Evolutionary conservation across 768 basidiomycete species (phyloP), one percentile per base, ranked within the genome.

Genomic region (Hypholoma fasciculare): DNA sequence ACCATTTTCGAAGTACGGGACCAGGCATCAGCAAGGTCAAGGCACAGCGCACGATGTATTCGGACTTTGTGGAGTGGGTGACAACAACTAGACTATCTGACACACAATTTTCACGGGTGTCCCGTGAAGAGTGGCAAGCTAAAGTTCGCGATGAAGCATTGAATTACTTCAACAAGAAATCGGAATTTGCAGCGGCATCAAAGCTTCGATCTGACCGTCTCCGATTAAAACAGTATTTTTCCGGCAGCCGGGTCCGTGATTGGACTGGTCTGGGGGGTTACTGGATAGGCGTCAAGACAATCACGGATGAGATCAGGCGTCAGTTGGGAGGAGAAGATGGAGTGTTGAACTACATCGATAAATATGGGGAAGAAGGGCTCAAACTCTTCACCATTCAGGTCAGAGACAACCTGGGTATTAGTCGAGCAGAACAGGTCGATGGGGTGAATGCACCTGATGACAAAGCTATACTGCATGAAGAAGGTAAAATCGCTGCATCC

Each of bases 31-130:
- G 64, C 62, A 84, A 82, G 61, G 77, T 76, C 50, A 77, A 74
- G 57, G 65, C 66, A 30, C 76, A 76, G 16, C 78, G 89, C 16
- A 71, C 62, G 40, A 87, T 89, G 86, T 88, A 86, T 63, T 67
- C 71, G 9, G 78, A 81, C 49, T 90, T 89, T 55, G 71, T 85
- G 4, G 62, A 71, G 7, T 89, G 81, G 79, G 80, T 75, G 9
- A 65, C 74, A 30, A 12, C 56, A 56, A 50, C 48, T 19, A 59
- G 51, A 26, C 54, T 46, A 5, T 20, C 42, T n/a, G 16, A 44
- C 7, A 37, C 30, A 11, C 26, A 0, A 51, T 59, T 7, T 20
- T 12, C 26, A 30, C 8, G 19, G 9, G 7, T 67, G 8, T 56
- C 60, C 42, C 62, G 40, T 46, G 63, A 38, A 64, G 69, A 58